Percentiles rank a stretch among this genome's conserved stretches.
phyloP scores from a whole-genome alignment of 768 basidiomycete species.

The Trametes maxima region DNA sequence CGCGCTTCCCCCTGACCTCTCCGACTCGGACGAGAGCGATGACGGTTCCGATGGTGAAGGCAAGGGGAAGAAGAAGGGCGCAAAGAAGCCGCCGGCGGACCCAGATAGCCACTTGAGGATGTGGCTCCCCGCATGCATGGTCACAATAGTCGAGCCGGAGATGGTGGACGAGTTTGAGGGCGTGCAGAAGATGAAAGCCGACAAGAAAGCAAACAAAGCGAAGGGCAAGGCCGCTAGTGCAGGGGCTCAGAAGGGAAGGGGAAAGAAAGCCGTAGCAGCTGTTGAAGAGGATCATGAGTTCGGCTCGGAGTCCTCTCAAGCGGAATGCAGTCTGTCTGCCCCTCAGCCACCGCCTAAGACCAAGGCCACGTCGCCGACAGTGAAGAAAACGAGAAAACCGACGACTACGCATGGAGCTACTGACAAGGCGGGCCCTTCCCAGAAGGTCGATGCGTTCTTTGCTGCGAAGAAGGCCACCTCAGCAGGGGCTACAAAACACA shows the following conservation, averaged over 20 bases:
- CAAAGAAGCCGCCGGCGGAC: conserved; percentile 47
- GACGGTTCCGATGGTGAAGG: conserved; percentile 49
- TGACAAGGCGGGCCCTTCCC: not conserved
- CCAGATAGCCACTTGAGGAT: conserved; percentile 61
- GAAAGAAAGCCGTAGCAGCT: not conserved
- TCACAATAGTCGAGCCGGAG: conserved; percentile 63
- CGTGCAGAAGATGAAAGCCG: conserved; percentile 46
- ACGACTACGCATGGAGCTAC: not conserved
- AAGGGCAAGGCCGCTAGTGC: not conserved
- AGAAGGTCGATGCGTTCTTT: conserved; percentile 9
- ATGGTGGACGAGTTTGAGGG: conserved; percentile 66
- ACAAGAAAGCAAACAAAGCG: conserved; percentile 52
- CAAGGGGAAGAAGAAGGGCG: conserved; percentile 33
- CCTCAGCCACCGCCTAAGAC: not conserved
- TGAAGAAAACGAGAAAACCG: conserved; percentile 1
- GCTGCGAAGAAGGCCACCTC: conserved; percentile 6
- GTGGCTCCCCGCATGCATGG: conserved; percentile 86
- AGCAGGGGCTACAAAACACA: not conserved
- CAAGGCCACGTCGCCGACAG: not conserved
- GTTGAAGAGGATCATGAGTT: conserved; percentile 14
- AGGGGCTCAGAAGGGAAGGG: conserved; percentile 25
- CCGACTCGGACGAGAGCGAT: conserved; percentile 39
- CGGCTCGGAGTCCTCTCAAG: not conserved
- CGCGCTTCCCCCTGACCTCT: conserved; percentile 28
- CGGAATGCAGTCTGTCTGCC: not conserved